Base-by-base conservation (phyloP, 345 rosid genomes). In the Cardamine resedifolia region DNA sequence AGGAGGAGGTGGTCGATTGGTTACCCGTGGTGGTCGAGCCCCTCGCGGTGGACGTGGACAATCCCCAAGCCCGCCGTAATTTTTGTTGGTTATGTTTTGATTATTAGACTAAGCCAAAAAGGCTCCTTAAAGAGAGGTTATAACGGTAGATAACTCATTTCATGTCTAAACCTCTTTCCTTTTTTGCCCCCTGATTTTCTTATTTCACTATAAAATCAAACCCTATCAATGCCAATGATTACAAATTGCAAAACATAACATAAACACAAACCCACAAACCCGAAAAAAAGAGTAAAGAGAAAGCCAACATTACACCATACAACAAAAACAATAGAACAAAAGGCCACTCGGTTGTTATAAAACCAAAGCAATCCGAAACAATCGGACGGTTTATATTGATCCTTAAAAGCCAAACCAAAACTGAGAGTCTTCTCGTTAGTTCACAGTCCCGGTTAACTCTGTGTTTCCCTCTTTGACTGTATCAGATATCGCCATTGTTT, bases 41-140 rank as follows among this genome's bases (percentile, higher is more conserved):
- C 74, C 74, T 12, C 88, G 88, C 26, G 77, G 88, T 50, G 80
- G 80, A 21, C 80, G 80, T 50, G 91, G 83, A 26, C 89, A 58
- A 66, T 18, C 65, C 38, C 64, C 93, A 2, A 77, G 81, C 68
- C 82, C 79, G 19, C 83, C 84, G 24, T 81, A 80, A 80, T 70
- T 26, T 53, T 38, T 63, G 57, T 11, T 50, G 38, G 41, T 33
- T 66, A 19, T 10, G 53, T 28, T 50, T 50, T 19, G 34, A 14
- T 9, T 5, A 18, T 31, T 39, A 52, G 48, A 16, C 23, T 68
- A 43, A 28, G 27, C 34, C 58, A 44, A 20, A 39, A 30, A 68
- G 33, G 64, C 51, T 33, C 43, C 15, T 47, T 44, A 52, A 43
- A 68, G 74, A 68, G 60, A 71, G 14, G 24, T 66, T 21, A 41